These are phyloP conservation scores for Vanrija pseudolonga DNA, from an alignment of 1,284 basidiomycete genomes.

Conservation along the genomic window DNA sequence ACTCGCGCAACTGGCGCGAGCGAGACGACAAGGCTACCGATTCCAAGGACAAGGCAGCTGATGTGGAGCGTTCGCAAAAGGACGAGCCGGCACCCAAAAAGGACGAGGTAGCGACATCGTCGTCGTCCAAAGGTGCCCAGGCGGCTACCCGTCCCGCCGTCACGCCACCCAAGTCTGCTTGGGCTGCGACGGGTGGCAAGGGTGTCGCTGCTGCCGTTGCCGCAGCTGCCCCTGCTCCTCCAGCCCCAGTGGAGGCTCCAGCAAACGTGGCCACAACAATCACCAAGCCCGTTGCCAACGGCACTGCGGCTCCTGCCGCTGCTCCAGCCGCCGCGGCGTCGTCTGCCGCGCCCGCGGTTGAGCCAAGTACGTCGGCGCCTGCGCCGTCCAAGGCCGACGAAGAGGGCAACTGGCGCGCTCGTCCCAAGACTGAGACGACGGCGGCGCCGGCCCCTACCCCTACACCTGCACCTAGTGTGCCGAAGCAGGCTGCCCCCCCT, in stretches of 20 bases:
- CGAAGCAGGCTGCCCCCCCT: slow-evolving; percentile 23
- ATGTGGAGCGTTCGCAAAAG: slow-evolving; percentile 1
- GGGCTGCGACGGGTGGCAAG: slow-evolving; percentile 10
- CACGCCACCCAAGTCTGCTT: slow-evolving; percentile 25
- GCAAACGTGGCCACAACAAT: background rate
- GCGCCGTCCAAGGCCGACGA: slow-evolving; percentile 16
- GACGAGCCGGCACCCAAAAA: slow-evolving; percentile 9
- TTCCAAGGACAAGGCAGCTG: slow-evolving; percentile 2
- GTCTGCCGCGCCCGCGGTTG: background rate
- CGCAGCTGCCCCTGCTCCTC: background rate
- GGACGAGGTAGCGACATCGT: slow-evolving; percentile 4
- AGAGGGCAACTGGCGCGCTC: slow-evolving; percentile 32
- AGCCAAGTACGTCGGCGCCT: slow-evolving; percentile 10
- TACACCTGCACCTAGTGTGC: slow-evolving; percentile 2
- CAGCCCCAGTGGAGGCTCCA: background rate
- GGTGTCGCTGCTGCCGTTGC: background rate
- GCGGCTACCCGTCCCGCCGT: slow-evolving; percentile 4
- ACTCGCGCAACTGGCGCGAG: slow-evolving; percentile 27
- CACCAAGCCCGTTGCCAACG: too few species aligned
- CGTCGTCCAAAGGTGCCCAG: slow-evolving; percentile 1
- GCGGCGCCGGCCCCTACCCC: slow-evolving; percentile 6
- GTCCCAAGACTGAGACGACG: slow-evolving; percentile 12
- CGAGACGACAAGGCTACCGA: slow-evolving; percentile 10
- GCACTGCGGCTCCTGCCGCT: background rate
- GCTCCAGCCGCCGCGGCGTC: slow-evolving; percentile 11